Percentiles rank a stretch among this genome's conserved stretches.
These are phyloP conservation scores for Penicillium sumatraense DNA, from an alignment of 2,329 filamentous ascomycete species.

Conservation along the genomic window DNA sequence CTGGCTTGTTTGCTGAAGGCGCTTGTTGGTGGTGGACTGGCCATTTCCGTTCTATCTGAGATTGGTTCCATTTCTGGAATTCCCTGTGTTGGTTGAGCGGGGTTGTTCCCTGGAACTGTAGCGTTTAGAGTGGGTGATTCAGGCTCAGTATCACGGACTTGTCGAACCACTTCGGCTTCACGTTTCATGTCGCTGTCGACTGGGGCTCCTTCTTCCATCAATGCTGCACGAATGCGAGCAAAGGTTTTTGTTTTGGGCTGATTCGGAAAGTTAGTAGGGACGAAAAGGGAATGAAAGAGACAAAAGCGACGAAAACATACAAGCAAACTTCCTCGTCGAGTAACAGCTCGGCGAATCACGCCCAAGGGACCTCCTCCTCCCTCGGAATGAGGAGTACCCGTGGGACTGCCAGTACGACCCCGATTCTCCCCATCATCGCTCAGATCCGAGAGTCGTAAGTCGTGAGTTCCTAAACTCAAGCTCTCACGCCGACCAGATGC, in stretches of 20 bases:
- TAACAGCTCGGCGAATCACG: conserved; percentile 82
- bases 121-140: conserved; percentile 47
- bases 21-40: conserved; percentile 63
- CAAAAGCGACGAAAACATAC: conserved; percentile 55
- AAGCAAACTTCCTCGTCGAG: conserved; percentile 83
- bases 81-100: conserved; percentile 29
- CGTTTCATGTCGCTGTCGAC: conserved; percentile 86
- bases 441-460: conserved; percentile 77
- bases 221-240: conserved; percentile 84
- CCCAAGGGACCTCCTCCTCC: conserved; percentile 68
- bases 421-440: conserved; percentile 75
- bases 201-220: conserved; percentile 85
- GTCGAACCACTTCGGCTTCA: conserved; percentile 93
- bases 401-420: conserved; percentile 41
- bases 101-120: conserved; percentile 59
- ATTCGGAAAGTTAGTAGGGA: background rate
- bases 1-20: conserved; percentile 77
- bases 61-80: conserved; percentile 19
- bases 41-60: conserved; percentile 34
- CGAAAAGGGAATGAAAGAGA: background rate
- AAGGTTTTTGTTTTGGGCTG: conserved; percentile 97
- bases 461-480: conserved; percentile 87
- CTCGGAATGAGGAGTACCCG: conserved; percentile 41
- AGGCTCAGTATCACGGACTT: conserved; percentile 88
- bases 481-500: conserved; percentile 75